Percentiles rank a stretch among this genome's conserved stretches.
Conservation (phyloP, 2,329 filamentous ascomycete species). For the Stagonosporopsis rhizophila region DNA sequence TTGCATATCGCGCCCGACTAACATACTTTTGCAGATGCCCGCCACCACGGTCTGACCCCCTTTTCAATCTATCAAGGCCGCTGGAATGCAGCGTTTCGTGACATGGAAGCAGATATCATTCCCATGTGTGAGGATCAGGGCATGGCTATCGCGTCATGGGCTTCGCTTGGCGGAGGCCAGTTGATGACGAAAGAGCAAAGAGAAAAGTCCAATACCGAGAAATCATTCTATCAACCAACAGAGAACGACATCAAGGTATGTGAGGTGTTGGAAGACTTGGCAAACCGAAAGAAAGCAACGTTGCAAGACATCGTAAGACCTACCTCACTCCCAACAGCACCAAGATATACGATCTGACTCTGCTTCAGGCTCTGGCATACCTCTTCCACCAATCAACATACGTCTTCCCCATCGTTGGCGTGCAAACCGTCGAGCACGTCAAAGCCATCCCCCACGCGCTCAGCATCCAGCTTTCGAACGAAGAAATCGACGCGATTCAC, state of each 20-base stretch:
- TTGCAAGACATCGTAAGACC: slow-evolving; percentile 58
- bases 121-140: slow-evolving; percentile 67
- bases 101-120: slow-evolving; percentile 70
- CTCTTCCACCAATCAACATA: too few species aligned
- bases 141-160: slow-evolving; percentile 64
- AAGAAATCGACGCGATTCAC: slow-evolving; percentile 72
- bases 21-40: slow-evolving; percentile 32
- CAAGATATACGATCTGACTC: background rate
- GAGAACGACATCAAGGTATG: slow-evolving; percentile 61
- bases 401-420: too few species aligned
- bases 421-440: too few species aligned
- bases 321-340: background rate
- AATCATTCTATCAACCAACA: slow-evolving; percentile 41
- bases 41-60: slow-evolving; percentile 42
- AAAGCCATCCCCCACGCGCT: slow-evolving; percentile 73
- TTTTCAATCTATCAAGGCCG: slow-evolving; percentile 50
- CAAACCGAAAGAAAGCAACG: slow-evolving; percentile 60
- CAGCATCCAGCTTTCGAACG: slow-evolving; percentile 62
- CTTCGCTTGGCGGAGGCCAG: slow-evolving; percentile 47
- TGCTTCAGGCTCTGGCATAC: too few species aligned
- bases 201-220: slow-evolving; percentile 51
- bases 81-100: slow-evolving; percentile 55
- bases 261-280: slow-evolving; percentile 66
- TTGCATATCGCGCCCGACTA: background rate
- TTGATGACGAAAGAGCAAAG: slow-evolving; percentile 42